phyloP scores from a whole-genome alignment of 106 monocot genomes.

The Dioscorea zingiberensis region DNA sequence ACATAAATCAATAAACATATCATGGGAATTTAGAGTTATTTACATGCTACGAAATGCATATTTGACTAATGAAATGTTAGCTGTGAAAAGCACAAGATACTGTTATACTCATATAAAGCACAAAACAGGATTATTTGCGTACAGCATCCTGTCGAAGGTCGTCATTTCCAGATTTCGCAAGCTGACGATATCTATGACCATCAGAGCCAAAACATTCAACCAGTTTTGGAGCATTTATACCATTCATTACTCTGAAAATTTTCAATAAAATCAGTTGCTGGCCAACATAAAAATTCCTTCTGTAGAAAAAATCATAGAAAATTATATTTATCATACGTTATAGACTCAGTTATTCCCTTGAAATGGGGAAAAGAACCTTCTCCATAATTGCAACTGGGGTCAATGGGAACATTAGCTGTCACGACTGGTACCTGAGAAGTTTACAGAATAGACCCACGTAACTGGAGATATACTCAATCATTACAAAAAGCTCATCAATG shows the following conservation, averaged over 20 bases:
- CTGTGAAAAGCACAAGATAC: too few species aligned
- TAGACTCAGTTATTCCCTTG: constrained; percentile 72
- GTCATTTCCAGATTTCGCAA: constrained; percentile 99
- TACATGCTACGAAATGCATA: too few species aligned
- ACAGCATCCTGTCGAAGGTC: constrained; percentile 99
- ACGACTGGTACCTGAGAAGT: constrained; percentile 87
- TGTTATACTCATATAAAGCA: neutral
- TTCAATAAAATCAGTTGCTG: neutral
- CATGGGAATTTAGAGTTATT: too few species aligned
- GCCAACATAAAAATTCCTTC: neutral
- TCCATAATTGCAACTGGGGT: constrained; percentile 72
- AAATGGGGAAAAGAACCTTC: constrained; percentile 98
- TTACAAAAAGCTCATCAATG: neutral
- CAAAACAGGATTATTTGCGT: constrained; percentile 13
- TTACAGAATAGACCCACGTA: neutral
- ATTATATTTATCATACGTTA: constrained; percentile 38
- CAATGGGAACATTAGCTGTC: constrained; percentile 76
- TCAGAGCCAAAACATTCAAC: constrained; percentile 95
- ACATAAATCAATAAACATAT: too few species aligned
- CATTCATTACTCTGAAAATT: constrained; percentile 89
- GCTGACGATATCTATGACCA: constrained; percentile 91
- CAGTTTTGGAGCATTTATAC: constrained; percentile 94
- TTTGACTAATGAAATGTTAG: too few species aligned
- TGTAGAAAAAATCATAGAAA: neutral
- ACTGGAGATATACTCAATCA: neutral